Evolutionary conservation across 306 rosid genomes (phyloP), one percentile per base, ranked within the genome.

Genomic region (Heteromeles arbutifolia): DNA sequence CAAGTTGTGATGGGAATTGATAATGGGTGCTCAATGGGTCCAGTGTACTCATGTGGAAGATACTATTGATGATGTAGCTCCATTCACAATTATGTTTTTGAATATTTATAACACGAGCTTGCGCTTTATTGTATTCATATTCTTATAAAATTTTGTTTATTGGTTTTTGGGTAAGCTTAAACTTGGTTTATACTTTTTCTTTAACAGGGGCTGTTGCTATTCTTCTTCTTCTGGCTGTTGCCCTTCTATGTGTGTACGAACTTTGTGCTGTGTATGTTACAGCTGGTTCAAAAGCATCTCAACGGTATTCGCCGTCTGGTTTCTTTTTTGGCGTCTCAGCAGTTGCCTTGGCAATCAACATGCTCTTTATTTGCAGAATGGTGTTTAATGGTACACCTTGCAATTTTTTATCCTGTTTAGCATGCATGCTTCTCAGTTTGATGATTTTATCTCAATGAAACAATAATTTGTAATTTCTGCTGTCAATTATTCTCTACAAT

Each of bases 311-410:
- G 21, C 97, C 99, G 67, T 96, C 99, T 67, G 99, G 99, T 85
- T 96, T 96, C 97, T 96, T 96, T 87, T 96, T 96, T 84, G 99
- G 99, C 67, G 97, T 96, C 80, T 96, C 99, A 69, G 99, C 99
- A 83, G 88, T 96, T 87, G 97, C 99, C 84, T 86, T 96, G 79
- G 99, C 99, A 17, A 92, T 96, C 88, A 96, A 96, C 96, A 96
- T 96, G 99, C 92, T 96, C 82, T 92, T 96, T 81, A 96, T 96
- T 74, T 96, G 98, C 87, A 87, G 99, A 76, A 96, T 96, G 96
- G 92, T 96, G 75, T 96, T 96, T 79, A 90, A 96, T 85, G 99
- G 99, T 96, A 92, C 70, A 79, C 66, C 24, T 74, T 77, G 32
- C 79, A 69, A 34, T 58, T 69, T 39, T 65, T 67, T 76, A 31